These are phyloP conservation scores for Monosporascus ibericus DNA, from an alignment of 2,329 filamentous ascomycete species.

Conservation along the genomic window DNA sequence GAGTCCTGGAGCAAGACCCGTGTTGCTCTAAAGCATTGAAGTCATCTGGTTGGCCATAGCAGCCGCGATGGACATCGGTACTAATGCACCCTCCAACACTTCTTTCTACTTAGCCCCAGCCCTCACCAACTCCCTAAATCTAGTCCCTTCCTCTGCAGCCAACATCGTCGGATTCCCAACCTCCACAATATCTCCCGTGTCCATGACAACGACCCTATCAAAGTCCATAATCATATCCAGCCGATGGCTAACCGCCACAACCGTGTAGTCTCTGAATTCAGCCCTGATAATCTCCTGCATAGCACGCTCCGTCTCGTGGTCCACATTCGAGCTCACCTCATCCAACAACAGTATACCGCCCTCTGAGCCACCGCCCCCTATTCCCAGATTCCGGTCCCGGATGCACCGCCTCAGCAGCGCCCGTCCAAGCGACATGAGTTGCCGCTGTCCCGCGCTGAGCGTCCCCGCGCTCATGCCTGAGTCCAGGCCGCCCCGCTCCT, in stretches of 20 bases:
- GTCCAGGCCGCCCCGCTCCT: conserved; percentile 18
- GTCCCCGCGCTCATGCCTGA: conserved; percentile 32
- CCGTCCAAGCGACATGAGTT: conserved; percentile 21
- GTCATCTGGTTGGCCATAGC: too few relatives aligned
- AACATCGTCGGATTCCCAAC: conserved; percentile 19
- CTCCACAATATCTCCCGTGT: conserved; percentile 38
- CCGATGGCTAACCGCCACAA: conserved; percentile 30
- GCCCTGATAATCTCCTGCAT: conserved; percentile 19
- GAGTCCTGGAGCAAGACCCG: too few relatives aligned
- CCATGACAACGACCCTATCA: conserved; percentile 42
- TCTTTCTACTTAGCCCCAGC: conserved; percentile 1
- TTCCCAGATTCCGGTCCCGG: conserved; percentile 14
- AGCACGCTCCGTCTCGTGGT: conserved; percentile 19
- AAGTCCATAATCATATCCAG: conserved; percentile 39
- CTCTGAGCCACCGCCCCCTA: conserved; percentile 13
- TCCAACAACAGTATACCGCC: conserved; percentile 25
- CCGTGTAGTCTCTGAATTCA: conserved; percentile 37
- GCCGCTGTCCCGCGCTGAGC: conserved; percentile 44
- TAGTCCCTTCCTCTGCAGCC: conserved; percentile 8
- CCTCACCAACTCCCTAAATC: conserved; percentile 14
- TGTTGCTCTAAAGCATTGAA: too few relatives aligned
- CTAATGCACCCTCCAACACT: too few relatives aligned
- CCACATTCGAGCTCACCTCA: conserved; percentile 26
- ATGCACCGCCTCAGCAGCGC: conserved; percentile 20
- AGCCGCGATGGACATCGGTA: too few relatives aligned